A percentile compares a stretch with the other conserved stretches of the same genome.
phyloP scores from a whole-genome alignment of 78 protist genomes.

The Neovahlkampfia damariscottae region DNA sequence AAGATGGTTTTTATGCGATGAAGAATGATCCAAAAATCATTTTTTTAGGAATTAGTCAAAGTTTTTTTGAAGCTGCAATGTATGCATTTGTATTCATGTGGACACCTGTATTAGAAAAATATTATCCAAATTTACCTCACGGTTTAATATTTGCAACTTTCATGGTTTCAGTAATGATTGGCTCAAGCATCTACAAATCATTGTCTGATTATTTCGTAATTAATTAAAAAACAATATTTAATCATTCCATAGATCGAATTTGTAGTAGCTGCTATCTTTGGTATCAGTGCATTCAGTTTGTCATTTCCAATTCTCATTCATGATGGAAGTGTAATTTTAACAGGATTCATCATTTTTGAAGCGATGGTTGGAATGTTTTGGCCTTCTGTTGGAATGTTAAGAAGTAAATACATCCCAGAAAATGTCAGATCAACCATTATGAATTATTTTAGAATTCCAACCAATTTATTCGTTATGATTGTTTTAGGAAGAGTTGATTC shows the following conservation, averaged over 20 bases:
- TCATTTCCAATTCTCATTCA: neutral
- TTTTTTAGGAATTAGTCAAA: slow-evolving; percentile 40
- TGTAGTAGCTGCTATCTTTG: neutral
- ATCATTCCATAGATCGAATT: too few relatives aligned
- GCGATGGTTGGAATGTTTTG: slow-evolving; percentile 66
- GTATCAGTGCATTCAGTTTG: neutral
- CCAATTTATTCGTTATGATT: slow-evolving; percentile 68
- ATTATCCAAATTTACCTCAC: slow-evolving; percentile 21
- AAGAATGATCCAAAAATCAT: neutral
- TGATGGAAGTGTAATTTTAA: neutral
- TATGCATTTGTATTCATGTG: slow-evolving; percentile 85
- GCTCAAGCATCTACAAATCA: slow-evolving; percentile 24
- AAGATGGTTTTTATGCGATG: neutral
- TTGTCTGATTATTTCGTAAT: neutral
- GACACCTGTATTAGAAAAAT: slow-evolving; percentile 65
- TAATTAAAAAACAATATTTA: too few relatives aligned
- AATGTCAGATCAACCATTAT: slow-evolving; percentile 56
- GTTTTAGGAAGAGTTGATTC: too few relatives aligned
- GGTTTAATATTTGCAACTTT: slow-evolving; percentile 72
- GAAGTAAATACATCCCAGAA: slow-evolving; percentile 63
- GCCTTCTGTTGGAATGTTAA: slow-evolving; percentile 61
- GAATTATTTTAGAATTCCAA: slow-evolving; percentile 79
- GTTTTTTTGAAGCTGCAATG: slow-evolving; percentile 86
- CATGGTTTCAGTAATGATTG: slow-evolving; percentile 77
- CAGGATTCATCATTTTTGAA: slow-evolving; percentile 63